Percentiles rank a stretch among this genome's conserved stretches.
These are phyloP conservation scores for Arctium lappa DNA, from an alignment of 129 eudicot genomes.

Conservation along the genomic window DNA sequence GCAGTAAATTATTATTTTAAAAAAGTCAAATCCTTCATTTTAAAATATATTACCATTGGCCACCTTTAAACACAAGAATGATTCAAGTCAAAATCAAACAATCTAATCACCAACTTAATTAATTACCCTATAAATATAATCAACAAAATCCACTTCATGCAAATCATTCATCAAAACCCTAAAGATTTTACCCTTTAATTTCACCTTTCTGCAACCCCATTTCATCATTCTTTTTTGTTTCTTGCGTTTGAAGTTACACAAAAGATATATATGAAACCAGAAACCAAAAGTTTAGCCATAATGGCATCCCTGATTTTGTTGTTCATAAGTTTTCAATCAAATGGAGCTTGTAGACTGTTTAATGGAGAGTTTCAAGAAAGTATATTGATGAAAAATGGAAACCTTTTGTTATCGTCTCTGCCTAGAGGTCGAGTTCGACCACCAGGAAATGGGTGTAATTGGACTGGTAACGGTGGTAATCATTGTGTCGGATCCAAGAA, in stretches of 20 bases:
- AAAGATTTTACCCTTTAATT: background rate
- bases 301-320: background rate
- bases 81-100: background rate
- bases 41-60: too few relatives aligned
- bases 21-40: too few relatives aligned
- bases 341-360: constrained; percentile 16
- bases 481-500: constrained; percentile 24
- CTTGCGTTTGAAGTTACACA: background rate
- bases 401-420: constrained; percentile 20
- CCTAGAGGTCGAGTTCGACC: background rate
- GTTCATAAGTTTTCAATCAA: constrained; percentile 2
- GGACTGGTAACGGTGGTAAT: constrained; percentile 19
- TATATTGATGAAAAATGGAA: background rate
- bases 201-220: background rate
- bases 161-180: background rate
- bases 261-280: background rate
- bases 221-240: background rate
- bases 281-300: constrained; percentile 14
- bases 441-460: constrained; percentile 31
- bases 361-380: constrained; percentile 10
- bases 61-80: too few relatives aligned
- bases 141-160: background rate
- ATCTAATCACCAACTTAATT: background rate
- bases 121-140: background rate
- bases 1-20: too few relatives aligned